Evolutionary conservation across 139 green algal species (phyloP).

Genomic region (Coccomyxa sp.): DNA sequence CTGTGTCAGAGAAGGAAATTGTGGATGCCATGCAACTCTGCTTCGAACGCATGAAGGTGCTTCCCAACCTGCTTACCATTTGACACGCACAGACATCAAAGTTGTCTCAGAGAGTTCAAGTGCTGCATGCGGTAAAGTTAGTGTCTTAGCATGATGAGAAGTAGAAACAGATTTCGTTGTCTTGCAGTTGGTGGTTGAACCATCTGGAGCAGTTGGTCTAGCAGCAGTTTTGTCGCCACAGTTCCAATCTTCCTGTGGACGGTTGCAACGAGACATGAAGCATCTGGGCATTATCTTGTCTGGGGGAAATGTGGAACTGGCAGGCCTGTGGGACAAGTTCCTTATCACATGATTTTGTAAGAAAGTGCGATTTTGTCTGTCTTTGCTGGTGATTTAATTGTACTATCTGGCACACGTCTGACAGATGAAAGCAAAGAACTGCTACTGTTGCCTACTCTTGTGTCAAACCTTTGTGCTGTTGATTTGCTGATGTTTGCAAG

Average conservation of each 20-base stretch:
- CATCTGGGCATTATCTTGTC: conserved; percentile 74
- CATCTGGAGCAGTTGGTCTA: conserved; percentile 68
- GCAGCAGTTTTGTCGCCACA: conserved; percentile 53
- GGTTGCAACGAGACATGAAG: conserved; percentile 1
- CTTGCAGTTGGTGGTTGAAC: conserved; percentile 79
- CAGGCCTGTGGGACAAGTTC: not conserved
- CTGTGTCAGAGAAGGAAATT: conserved; percentile 66
- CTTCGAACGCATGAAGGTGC: conserved; percentile 64
- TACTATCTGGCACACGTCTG: too few species aligned
- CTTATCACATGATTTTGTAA: too few species aligned
- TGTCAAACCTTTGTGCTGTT: too few species aligned
- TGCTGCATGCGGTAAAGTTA: too few species aligned
- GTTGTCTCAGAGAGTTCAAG: too few species aligned
- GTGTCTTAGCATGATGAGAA: too few species aligned
- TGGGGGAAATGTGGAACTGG: conserved; percentile 73
- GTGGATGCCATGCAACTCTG: conserved; percentile 71
- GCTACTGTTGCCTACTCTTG: too few species aligned
- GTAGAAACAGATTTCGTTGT: not conserved
- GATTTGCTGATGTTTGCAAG: too few species aligned
- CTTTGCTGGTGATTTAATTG: too few species aligned
- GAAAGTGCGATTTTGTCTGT: too few species aligned
- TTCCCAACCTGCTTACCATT: not conserved
- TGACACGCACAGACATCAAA: too few species aligned
- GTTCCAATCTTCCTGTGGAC: not conserved
- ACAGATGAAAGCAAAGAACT: too few species aligned